phyloP scores from a whole-genome alignment of 2,329 filamentous ascomycete genomes.

The Raffaelea arxii region DNA sequence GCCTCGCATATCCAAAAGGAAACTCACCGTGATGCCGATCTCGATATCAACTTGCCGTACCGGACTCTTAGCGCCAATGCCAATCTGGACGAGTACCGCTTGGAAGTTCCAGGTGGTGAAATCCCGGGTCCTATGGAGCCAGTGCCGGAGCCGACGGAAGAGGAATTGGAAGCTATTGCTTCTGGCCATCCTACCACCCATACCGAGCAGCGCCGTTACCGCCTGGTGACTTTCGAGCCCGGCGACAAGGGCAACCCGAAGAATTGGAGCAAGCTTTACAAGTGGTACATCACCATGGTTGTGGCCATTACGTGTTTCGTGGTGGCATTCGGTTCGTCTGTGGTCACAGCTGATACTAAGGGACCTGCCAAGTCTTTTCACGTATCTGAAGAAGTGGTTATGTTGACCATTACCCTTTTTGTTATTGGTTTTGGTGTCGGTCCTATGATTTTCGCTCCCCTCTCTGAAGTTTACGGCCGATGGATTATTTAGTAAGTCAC shows the following conservation, averaged over 20 bases:
- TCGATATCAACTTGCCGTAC: constrained; percentile 41
- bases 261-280: constrained; percentile 70
- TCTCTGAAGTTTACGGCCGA: constrained; percentile 67
- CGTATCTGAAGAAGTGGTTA: constrained; percentile 61
- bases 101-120: constrained; percentile 44
- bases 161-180: constrained; percentile 29
- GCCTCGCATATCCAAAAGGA: constrained; percentile 5
- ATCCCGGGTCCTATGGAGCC: constrained; percentile 28
- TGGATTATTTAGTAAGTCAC: constrained; percentile 26
- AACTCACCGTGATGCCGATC: constrained; percentile 18
- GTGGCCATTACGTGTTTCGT: constrained; percentile 69
- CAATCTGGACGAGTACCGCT: constrained; percentile 48
- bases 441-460: constrained; percentile 69
- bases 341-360: constrained; percentile 67
- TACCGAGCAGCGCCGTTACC: constrained; percentile 25
- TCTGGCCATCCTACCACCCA: constrained; percentile 5
- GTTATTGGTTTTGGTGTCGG: constrained; percentile 75
- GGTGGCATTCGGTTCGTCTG: constrained; percentile 60
- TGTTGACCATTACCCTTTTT: constrained; percentile 66
- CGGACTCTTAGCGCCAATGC: constrained; percentile 41
- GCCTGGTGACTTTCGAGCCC: constrained; percentile 55
- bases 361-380: constrained; percentile 55
- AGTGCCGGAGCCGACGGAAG: constrained; percentile 41
- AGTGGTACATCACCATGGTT: constrained; percentile 81
- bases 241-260: constrained; percentile 72